Base-by-base conservation (phyloP, 164 flowering plant species). In the Vitis riparia region DNA sequence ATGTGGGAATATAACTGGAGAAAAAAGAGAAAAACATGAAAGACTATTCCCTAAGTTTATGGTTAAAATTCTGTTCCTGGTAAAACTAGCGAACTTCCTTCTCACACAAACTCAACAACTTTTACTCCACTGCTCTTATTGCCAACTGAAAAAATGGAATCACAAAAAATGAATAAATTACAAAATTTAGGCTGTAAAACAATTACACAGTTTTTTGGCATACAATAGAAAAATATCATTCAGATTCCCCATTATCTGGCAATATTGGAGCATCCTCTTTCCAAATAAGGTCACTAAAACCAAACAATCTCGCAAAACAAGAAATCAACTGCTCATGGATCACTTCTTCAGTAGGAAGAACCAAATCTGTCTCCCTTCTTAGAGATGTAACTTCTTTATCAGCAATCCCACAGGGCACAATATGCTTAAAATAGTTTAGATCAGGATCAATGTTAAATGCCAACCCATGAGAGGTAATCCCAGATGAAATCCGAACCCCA, bases 381-480 rank as follows among this genome's bases (percentile, higher is more conserved):
- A 93, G 77, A 72, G 99, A 91, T 15, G 98, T 93, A 32, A 95
- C 97, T 53, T 82, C 92, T 78, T 91, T 95, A 79, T 87, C 89
- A 17, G 86, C 81, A 76, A 92, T 90, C 63, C 99, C 99, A 80
- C 99, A 95, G 61, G 99, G 99, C 72, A 95, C 93, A 58, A 93
- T 95, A 66, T 93, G 87, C 80, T 85, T 83, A 75, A 91, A 95
- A 59, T 86, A 93, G 69, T 68, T 79, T 73, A 95, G 50, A 86
- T 94, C 94, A 14, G 98, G 98, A 83, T 92, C 85, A 49, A 94
- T 88, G 67, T 94, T 94, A 73, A 91, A 94, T 8, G 98, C 97
- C 83, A 94, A 69, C 14, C 99, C 98, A 79, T 94, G 99, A 59
- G 94, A 94, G 6, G 98, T 91, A 66, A 95, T 81, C 32, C 97